phyloP scores from a whole-genome alignment of 108 stramenopile genomes.

The Nitzschia putrida region DNA sequence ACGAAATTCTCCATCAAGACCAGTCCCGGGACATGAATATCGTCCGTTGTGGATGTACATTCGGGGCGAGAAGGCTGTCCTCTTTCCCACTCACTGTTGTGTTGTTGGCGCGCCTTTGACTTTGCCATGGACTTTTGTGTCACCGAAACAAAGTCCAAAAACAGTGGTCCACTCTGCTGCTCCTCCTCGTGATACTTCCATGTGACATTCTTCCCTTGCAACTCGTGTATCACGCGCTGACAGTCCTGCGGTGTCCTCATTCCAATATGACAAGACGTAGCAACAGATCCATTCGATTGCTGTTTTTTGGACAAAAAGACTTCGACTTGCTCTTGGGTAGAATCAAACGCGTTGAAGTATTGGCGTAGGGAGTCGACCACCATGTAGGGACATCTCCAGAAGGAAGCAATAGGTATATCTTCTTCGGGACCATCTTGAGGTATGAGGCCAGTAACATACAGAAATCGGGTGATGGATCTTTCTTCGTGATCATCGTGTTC shows the following conservation, averaged over 20 bases:
- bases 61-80: conserved; percentile 70
- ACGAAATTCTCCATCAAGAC: conserved; percentile 60
- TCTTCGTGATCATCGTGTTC: conserved; percentile 36
- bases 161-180: conserved; percentile 56
- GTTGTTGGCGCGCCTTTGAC: conserved; percentile 20
- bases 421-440: not conserved
- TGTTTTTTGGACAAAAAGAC: conserved; percentile 43
- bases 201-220: conserved; percentile 55
- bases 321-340: conserved; percentile 47
- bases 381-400: conserved; percentile 27
- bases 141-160: conserved; percentile 75
- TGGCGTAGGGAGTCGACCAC: conserved; percentile 39
- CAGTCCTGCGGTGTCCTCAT: conserved; percentile 54
- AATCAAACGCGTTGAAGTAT: conserved; percentile 47
- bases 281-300: not conserved
- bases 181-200: conserved; percentile 27
- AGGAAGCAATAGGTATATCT: not conserved
- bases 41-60: conserved; percentile 77
- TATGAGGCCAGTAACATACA: conserved; percentile 63
- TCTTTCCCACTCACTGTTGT: conserved; percentile 25
- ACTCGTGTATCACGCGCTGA: conserved; percentile 44
- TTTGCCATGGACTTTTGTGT: conserved; percentile 45
- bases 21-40: conserved; percentile 69
- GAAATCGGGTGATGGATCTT: conserved; percentile 60
- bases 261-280: conserved; percentile 51